Evolutionary conservation across 2,329 filamentous ascomycete species (phyloP).

Genomic region (Aspergillus sp.): DNA sequence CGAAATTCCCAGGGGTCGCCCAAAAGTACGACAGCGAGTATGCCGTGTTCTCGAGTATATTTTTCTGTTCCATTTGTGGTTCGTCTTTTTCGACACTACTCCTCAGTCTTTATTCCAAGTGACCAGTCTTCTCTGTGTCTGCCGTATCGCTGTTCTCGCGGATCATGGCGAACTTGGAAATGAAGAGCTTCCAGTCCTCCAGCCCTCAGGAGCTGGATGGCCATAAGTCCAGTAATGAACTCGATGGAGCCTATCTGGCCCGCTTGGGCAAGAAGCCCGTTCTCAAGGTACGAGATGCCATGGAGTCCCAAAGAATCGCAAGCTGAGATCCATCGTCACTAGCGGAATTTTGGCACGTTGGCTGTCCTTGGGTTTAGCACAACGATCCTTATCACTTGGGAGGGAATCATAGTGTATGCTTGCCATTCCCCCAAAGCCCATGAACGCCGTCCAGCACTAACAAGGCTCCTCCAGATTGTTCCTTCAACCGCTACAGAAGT

Average conservation of each 20-base stretch:
- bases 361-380: slow-evolving; percentile 15
- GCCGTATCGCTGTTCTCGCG: too few species aligned
- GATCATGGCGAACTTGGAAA: slow-evolving; percentile 4
- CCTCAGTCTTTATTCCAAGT: too few species aligned
- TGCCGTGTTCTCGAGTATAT: not conserved
- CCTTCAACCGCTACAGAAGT: not conserved
- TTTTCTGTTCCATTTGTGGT: not conserved
- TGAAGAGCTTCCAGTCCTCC: slow-evolving; percentile 1
- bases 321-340: not conserved
- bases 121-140: too few species aligned
- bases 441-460: not conserved
- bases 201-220: not conserved
- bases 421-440: not conserved
- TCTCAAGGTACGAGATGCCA: slow-evolving; percentile 7
- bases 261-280: slow-evolving; percentile 13
- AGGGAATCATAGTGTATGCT: slow-evolving; percentile 10
- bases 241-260: slow-evolving; percentile 8
- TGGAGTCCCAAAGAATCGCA: not conserved
- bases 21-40: not conserved
- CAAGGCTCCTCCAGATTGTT: not conserved
- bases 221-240: not conserved
- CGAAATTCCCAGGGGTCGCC: not conserved
- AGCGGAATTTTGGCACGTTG: slow-evolving; percentile 14
- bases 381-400: slow-evolving; percentile 15
- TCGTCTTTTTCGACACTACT: not conserved